Conservation (phyloP, 345 rosid species). For the Excoecaria cochinchinensis region DNA sequence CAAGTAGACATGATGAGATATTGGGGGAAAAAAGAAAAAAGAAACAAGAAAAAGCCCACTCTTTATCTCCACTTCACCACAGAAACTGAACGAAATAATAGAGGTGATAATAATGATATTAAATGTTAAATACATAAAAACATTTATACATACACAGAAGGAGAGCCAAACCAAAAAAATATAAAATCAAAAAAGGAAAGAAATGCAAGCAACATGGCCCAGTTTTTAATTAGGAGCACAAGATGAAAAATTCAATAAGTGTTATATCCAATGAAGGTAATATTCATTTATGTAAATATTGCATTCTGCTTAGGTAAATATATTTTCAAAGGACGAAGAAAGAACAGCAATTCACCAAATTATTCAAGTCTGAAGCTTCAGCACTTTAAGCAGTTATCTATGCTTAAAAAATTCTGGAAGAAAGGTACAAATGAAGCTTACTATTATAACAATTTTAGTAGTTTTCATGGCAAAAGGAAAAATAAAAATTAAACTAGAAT, state of each 20-base stretch:
- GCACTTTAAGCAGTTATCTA: not conserved
- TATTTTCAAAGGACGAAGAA: not conserved
- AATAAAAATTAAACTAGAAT: not conserved
- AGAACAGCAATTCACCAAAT: not conserved
- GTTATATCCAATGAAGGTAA: not conserved
- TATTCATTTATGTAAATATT: not conserved
- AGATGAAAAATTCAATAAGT: not conserved
- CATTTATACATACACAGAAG: not conserved
- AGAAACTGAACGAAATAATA: conserved; percentile 3
- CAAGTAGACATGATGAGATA: conserved; percentile 7
- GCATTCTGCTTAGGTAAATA: not conserved
- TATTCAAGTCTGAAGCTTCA: not conserved
- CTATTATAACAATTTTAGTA: not conserved
- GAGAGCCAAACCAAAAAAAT: not conserved
- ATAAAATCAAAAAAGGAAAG: not conserved
- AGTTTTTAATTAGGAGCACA: not conserved
- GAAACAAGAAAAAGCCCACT: not conserved
- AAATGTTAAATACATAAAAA: not conserved
- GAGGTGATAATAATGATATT: not conserved
- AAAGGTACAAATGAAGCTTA: not conserved
- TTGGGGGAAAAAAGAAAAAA: not conserved
- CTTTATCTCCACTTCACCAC: not conserved
- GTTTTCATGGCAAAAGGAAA: not conserved
- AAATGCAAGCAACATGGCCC: not conserved
- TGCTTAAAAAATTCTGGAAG: not conserved